Percentiles rank a stretch among this genome's conserved stretches.
Conservation (phyloP, 257 asterid species). For the Ligustrum vulgare region DNA sequence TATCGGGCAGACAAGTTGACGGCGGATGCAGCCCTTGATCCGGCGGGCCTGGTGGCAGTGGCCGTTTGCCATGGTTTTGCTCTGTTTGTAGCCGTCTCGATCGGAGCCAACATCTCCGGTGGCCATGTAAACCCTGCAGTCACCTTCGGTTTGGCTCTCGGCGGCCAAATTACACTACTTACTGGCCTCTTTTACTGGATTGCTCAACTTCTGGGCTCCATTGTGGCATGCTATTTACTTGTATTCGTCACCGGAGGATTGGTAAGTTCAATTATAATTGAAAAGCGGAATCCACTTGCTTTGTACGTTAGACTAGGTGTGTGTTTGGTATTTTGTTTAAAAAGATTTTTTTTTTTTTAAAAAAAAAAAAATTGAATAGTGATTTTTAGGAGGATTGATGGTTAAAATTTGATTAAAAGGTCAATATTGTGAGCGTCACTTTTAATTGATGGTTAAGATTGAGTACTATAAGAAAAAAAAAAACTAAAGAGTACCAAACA, state of each 20-base stretch:
- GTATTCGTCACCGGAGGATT: slow-evolving; percentile 76
- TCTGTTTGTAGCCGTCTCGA: slow-evolving; percentile 74
- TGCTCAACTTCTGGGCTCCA: slow-evolving; percentile 80
- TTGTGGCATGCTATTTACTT: slow-evolving; percentile 62
- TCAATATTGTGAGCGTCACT: too few species aligned
- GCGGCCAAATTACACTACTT: slow-evolving; percentile 81
- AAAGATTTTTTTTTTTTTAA: too few species aligned
- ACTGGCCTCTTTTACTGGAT: slow-evolving; percentile 81
- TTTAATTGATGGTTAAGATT: too few species aligned
- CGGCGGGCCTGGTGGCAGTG: slow-evolving; percentile 74
- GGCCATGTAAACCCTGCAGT: slow-evolving; percentile 92
- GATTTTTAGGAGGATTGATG: too few species aligned
- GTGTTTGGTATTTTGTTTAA: too few species aligned
- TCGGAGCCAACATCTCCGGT: slow-evolving; percentile 90
- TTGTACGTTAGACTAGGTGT: not conserved
- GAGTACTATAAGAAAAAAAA: too few species aligned
- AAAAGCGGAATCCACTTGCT: not conserved
- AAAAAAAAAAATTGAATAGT: too few species aligned
- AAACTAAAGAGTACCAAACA: too few species aligned
- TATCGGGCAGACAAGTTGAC: slow-evolving; percentile 61
- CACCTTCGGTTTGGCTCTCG: slow-evolving; percentile 82
- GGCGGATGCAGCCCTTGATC: slow-evolving; percentile 61
- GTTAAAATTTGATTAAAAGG: too few species aligned
- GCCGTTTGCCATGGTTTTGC: slow-evolving; percentile 79
- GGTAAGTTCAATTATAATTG: slow-evolving; percentile 38